Evolutionary conservation across 371 early-diverging fungal species (phyloP).

Genomic region (Coemansia sp.): DNA sequence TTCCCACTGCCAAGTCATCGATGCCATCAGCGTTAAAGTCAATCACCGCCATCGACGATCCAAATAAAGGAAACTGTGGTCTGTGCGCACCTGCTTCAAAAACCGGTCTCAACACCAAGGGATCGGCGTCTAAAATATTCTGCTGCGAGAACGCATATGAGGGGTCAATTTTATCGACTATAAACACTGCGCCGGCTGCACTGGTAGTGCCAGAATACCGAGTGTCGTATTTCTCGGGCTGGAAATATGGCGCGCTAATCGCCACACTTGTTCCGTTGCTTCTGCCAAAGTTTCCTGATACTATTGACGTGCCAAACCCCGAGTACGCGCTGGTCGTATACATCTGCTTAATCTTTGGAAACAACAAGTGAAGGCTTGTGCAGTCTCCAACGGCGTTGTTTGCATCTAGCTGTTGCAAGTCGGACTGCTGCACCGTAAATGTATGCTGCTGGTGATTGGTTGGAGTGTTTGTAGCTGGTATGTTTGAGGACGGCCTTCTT

Average conservation of each 20-base stretch:
- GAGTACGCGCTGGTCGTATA: conserved; percentile 58
- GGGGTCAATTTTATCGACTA: conserved; percentile 25
- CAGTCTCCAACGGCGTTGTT: conserved; percentile 8
- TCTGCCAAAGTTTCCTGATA: conserved; percentile 70
- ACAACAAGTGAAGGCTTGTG: conserved; percentile 12
- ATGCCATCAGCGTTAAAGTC: conserved; percentile 85
- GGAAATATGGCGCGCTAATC: conserved; percentile 71
- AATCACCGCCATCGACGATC: conserved; percentile 68
- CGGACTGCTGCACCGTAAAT: not conserved
- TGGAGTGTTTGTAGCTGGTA: not conserved
- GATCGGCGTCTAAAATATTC: conserved; percentile 35
- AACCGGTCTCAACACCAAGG: conserved; percentile 12
- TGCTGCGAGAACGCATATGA: conserved; percentile 33
- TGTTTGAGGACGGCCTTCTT: not conserved
- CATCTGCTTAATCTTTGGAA: conserved; percentile 30
- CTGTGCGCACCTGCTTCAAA: not conserved
- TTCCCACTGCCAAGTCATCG: conserved; percentile 80
- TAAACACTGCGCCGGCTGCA: conserved; percentile 66
- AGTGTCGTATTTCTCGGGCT: conserved; percentile 2
- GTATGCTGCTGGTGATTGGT: conserved; percentile 6
- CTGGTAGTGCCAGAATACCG: conserved; percentile 9
- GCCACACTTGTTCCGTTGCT: conserved; percentile 64
- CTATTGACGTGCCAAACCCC: conserved; percentile 66
- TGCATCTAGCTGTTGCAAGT: not conserved
- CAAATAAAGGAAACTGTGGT: conserved; percentile 63